Conservation (phyloP, 106 monocot genomes). For the Hemerocallis citrina region DNA sequence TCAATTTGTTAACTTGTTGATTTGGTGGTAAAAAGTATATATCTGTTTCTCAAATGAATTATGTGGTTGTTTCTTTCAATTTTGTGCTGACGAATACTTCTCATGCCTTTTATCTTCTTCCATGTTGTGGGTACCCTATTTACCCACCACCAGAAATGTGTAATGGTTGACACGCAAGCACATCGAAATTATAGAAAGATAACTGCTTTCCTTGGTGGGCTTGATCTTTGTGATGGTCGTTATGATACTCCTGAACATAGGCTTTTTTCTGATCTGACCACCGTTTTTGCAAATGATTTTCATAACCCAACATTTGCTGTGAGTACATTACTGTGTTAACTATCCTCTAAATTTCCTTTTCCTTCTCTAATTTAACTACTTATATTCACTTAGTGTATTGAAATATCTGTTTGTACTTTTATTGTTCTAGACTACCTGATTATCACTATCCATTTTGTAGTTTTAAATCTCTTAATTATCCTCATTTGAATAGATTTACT, state of each 20-base stretch:
- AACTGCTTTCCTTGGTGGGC: constrained; percentile 67
- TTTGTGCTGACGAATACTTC: too few species aligned
- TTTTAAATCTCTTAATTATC: too few species aligned
- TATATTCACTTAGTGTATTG: background rate
- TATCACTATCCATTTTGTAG: too few species aligned
- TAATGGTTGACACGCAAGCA: constrained; percentile 63
- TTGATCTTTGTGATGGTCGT: constrained; percentile 81
- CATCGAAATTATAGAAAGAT: constrained; percentile 58
- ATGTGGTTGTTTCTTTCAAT: too few species aligned
- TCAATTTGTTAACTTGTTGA: too few species aligned
- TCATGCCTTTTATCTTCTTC: background rate
- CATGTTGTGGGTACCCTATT: constrained; percentile 80
- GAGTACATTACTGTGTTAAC: constrained; percentile 20
- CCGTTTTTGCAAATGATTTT: constrained; percentile 48
- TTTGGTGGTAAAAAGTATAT: too few species aligned
- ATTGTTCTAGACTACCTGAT: too few species aligned
- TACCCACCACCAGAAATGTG: constrained; percentile 76
- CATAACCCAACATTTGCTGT: constrained; percentile 73
- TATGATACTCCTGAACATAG: constrained; percentile 80
- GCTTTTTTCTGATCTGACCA: constrained; percentile 55
- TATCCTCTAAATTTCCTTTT: background rate
- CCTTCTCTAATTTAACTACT: background rate
- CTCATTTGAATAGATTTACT: too few species aligned
- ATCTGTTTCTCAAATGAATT: too few species aligned
- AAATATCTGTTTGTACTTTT: too few species aligned